Base-by-base conservation (phyloP, 192 early-diverging fungal genomes). In the Piromyces sp. region DNA sequence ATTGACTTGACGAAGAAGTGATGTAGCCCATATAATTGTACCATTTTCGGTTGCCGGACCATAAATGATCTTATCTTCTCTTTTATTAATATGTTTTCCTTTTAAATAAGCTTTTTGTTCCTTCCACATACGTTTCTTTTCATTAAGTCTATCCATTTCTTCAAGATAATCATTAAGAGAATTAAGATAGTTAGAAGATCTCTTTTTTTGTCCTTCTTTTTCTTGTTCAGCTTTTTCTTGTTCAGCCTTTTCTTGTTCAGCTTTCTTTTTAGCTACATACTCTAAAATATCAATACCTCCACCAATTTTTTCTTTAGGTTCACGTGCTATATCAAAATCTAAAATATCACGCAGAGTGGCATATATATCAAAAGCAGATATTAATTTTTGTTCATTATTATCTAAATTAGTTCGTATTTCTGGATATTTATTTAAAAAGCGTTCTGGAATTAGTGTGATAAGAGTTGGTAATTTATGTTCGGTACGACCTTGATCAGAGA, bases 401-500 rank as follows among this genome's bases (percentile, higher is more conserved):
- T 68, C 51, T n/a, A 68, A 68, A 68, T 68, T 68, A 9, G 19
- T 28, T 68, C 51, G 26, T 68, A 68, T n/a, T n/a, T 68, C 26
- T n/a, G 51, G 51, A 68, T 68, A 68, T 68, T 68, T n/a, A 26
- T 68, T n/a, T 68, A 68, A 68, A 17, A 68, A 68, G 0, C 9
- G 51, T 68, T 68, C 51, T 9, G 87, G 87, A 78, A 87, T 19
- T 11, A 87, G 85, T 29, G 86, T 86, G 0, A 84, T 82, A 14
- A 86, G 81, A 79, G 83, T 84, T 58, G 87, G 87, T 81, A 86
- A 86, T 82, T 84, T 87, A 80, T 87, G 87, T 81, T 87, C 87
- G 68, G 84, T 84, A 30, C 83, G 81, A 30, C 87, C 87, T 40
- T 81, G 86, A 30, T 83, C 81, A 5, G 85, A 80, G 29, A 87